Base-by-base conservation (phyloP, 2,329 filamentous ascomycete species). In the Phoma sp. region DNA sequence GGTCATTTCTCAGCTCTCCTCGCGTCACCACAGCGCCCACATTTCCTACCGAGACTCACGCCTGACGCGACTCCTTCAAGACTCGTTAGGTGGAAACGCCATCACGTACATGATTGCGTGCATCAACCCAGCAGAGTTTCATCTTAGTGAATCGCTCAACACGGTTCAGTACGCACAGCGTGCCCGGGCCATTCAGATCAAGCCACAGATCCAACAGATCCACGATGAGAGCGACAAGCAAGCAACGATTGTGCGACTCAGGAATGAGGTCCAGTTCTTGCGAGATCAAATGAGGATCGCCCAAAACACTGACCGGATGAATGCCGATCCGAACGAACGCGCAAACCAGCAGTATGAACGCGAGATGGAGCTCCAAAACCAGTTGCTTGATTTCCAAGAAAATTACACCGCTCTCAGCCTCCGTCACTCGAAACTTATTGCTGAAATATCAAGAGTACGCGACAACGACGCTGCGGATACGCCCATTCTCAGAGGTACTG, bases 91-190 rank as follows among this genome's bases (percentile, higher is more conserved):
- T 52, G 95, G 95, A 4, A 98, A 96, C 72, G 95, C 95, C 29
- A 96, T 97, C 72, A 99, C 95, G 0, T 99, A 98, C 78, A 98
- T 99, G 95, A 95, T 99, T 77, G 95, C 95, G 7, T 99, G 95
- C 77, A 93, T 99, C 25, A 99, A 93, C 1, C 93, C 93, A 0
- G 92, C 93, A 12, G 93, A 97, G 73, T 99, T 99, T 72, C 95
- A 99, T 74, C 81, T 99, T 37, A 98, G 93, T 77, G 95, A 99
- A 77, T 98, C 96, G 0, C 81, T 99, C 53, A 99, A 99, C 74
- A 99, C 95, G 0, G 91, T 99, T 14, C 74, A 97, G 74, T 99
- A 99, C 76, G 95, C 95, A 6, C 95, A 98, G 78, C 87, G 95
- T 61, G 96, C 95, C 59, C 89, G 95, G 61, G 92, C 93, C 1